Percentiles rank a stretch among this genome's conserved stretches.
Conservation (phyloP, 2,329 filamentous ascomycete species). For the Xylariaceae sp. region DNA sequence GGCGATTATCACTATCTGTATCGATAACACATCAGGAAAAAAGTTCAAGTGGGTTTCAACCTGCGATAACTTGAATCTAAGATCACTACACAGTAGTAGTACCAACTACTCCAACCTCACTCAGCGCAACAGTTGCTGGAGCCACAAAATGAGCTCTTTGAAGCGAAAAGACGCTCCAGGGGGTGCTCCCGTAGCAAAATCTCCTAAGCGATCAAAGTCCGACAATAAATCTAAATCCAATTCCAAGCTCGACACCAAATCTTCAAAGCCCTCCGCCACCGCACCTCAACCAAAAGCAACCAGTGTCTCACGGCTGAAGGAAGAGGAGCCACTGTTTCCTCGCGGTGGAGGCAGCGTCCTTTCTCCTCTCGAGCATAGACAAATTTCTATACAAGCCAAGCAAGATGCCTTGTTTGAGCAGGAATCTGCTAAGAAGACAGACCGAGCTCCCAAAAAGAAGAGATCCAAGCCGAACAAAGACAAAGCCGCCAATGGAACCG, state of each 20-base stretch:
- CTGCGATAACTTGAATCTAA: too few species aligned
- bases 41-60: too few species aligned
- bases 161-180: slow-evolving; percentile 57
- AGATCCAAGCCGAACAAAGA: slow-evolving; percentile 52
- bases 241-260: slow-evolving; percentile 32
- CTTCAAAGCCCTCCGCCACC: slow-evolving; percentile 22
- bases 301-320: slow-evolving; percentile 49
- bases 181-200: slow-evolving; percentile 46
- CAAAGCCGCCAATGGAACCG: slow-evolving; percentile 48
- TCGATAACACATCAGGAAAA: too few species aligned
- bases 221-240: slow-evolving; percentile 33
- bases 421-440: slow-evolving; percentile 51
- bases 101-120: too few species aligned
- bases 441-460: slow-evolving; percentile 51
- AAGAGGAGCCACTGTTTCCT: slow-evolving; percentile 88
- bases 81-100: too few species aligned
- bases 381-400: slow-evolving; percentile 90
- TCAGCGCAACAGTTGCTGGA: too few species aligned
- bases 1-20: too few species aligned
- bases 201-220: slow-evolving; percentile 45
- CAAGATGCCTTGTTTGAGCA: slow-evolving; percentile 90
- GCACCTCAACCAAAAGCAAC: slow-evolving; percentile 28
- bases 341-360: slow-evolving; percentile 86
- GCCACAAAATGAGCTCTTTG: slow-evolving; percentile 48
- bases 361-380: slow-evolving; percentile 91